Conservation (phyloP, 306 rosid genomes). For the Luffa acutangula region DNA sequence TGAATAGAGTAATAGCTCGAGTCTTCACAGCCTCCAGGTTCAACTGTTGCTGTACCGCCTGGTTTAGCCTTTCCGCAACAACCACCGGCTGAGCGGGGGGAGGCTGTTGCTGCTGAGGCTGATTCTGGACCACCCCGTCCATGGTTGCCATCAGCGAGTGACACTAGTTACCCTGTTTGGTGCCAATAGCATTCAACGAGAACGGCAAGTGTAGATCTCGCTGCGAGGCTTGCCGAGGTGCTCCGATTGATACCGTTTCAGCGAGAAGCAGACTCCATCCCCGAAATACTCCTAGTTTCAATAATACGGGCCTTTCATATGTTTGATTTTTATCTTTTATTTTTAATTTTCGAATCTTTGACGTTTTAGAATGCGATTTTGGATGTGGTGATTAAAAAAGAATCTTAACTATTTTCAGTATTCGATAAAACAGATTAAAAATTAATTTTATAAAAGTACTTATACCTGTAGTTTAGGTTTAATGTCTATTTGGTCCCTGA, state of each 20-base stretch:
- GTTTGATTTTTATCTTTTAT: no score
- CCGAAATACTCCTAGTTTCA: no score
- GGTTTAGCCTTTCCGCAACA: constrained; percentile 54
- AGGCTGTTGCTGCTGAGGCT: constrained; percentile 15
- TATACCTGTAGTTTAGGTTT: no score
- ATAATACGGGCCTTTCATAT: no score
- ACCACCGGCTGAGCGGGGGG: constrained; percentile 11
- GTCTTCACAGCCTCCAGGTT: constrained; percentile 68
- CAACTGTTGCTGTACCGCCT: constrained; percentile 72
- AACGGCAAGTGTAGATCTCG: neutral
- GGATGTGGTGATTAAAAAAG: no score
- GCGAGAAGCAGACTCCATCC: neutral
- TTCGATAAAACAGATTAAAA: no score
- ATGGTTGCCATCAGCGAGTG: neutral
- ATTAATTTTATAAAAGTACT: no score
- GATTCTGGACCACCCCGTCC: constrained; percentile 14
- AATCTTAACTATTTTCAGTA: no score
- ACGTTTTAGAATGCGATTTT: no score
- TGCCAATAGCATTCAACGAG: neutral
- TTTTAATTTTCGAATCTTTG: no score
- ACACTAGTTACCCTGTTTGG: neutral
- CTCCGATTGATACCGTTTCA: neutral
- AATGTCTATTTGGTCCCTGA: no score
- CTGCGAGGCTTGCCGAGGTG: neutral
- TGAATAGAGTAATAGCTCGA: constrained; percentile 69